Base-by-base conservation (phyloP, 345 rosid genomes). In the Arabidopsis suecica region DNA sequence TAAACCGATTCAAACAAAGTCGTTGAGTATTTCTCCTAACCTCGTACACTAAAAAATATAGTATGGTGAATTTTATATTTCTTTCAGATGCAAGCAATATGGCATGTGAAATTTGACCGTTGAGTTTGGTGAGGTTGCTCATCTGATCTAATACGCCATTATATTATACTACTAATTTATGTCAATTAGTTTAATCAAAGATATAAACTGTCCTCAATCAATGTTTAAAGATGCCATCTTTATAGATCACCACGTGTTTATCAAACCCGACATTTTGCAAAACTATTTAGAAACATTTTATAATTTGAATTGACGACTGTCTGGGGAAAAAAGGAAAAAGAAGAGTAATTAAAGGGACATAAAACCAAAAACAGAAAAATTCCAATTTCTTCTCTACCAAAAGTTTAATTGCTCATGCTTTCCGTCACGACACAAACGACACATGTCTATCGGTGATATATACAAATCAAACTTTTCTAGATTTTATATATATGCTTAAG, bases 241-340 rank as follows among this genome's bases (percentile, higher is more conserved):
- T 76, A 36, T 65, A 54, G 71, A 61, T 45, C 71, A 62, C 50
- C 80, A 76, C 75, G 75, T 76, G 75, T 76, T 76, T 16, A 10
- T 16, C 60, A 36, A 34, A 62, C 58, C 48, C 53, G 71, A 76
- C 71, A 76, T 55, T 69, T 76, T 76, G 80, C 71, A 76, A 69
- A 69, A 76, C 8, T 9, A 23, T 33, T 32, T 42, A 0, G 5
- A 32, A 62, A 34, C 11, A 30, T 30, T 16, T 11, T 16, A 23
- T 64, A 13, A 8, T 66, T 61, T 69, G 64, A 69, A 53, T 62
- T 25, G 61, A 76, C 42, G 64, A 69, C 32, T 76, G 75, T 68
- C 68, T 30, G 45, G 68, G 68, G 14, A 1, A 11, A 61, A 41
- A 30, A 3, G 5, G 23, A 7, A 68, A 74, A 54, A 16, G 30